Evolutionary conservation across 2,329 filamentous ascomycete genomes (phyloP).

Genomic region (Pestalotiopsis sp.): DNA sequence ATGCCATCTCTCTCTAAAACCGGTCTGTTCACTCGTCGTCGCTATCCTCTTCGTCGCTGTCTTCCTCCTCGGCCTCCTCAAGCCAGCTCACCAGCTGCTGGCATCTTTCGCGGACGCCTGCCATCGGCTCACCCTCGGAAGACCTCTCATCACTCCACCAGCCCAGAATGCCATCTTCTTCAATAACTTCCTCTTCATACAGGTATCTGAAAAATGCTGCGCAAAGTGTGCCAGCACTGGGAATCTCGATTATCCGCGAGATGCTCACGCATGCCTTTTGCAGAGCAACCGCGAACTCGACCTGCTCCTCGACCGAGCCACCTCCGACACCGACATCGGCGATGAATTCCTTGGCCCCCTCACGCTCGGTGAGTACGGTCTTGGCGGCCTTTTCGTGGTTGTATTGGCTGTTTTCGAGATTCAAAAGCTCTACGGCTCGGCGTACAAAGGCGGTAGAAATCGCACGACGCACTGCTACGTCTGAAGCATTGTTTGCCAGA

Average conservation of each 20-base stretch:
- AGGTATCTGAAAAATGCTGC: constrained; percentile 82
- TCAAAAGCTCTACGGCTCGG: constrained; percentile 71
- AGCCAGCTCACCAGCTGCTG: constrained; percentile 82
- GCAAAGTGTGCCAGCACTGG: constrained; percentile 64
- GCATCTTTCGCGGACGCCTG: constrained; percentile 72
- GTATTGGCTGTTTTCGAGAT: constrained; percentile 51
- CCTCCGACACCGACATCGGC: constrained; percentile 63
- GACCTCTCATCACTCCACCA: constrained; percentile 85
- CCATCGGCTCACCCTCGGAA: constrained; percentile 69
- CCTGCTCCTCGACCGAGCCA: constrained; percentile 75
- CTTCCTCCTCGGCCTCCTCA: constrained; percentile 74
- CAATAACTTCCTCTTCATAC: constrained; percentile 81
- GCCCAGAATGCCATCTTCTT: constrained; percentile 83
- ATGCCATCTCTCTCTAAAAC: background rate
- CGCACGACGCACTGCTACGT: constrained; percentile 83
- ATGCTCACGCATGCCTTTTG: constrained; percentile 77
- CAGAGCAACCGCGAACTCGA: constrained; percentile 80
- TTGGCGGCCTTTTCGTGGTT: constrained; percentile 69
- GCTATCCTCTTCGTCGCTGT: constrained; percentile 65
- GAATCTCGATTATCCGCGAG: constrained; percentile 58
- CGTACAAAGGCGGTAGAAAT: constrained; percentile 85
- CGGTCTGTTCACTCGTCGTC: background rate
- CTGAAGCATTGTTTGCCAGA: constrained; percentile 87
- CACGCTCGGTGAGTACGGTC: constrained; percentile 57
- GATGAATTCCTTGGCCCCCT: constrained; percentile 59